Evolutionary conservation across 768 basidiomycete genomes (phyloP).

Genomic region (Calocera viscosa): DNA sequence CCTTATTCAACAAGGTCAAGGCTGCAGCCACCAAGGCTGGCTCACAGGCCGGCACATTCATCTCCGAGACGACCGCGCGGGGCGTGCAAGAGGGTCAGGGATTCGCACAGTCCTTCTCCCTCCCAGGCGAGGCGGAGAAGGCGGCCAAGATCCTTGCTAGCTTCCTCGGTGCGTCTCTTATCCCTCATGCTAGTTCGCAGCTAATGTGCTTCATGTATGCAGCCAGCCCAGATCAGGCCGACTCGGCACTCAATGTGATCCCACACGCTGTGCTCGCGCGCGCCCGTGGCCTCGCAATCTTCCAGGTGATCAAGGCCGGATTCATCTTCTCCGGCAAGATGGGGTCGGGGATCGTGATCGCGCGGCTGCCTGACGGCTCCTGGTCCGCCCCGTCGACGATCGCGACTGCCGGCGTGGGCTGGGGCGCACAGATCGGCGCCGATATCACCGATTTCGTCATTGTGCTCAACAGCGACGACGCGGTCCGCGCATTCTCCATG

Average conservation of each 20-base stretch:
- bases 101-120: conserved; percentile 71
- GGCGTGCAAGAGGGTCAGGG: conserved; percentile 63
- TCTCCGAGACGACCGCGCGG: conserved; percentile 51
- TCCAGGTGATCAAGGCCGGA: conserved; percentile 78
- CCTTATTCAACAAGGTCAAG: conserved; percentile 66
- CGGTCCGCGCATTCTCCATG: conserved; percentile 85
- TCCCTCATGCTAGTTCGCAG: conserved; percentile 6
- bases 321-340: conserved; percentile 94
- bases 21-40: conserved; percentile 71
- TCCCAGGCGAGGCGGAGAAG: conserved; percentile 89
- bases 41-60: conserved; percentile 64
- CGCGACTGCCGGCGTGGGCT: conserved; percentile 86
- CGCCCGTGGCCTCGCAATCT: conserved; percentile 87
- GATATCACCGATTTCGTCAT: conserved; percentile 94
- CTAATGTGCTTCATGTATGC: not conserved
- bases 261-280: conserved; percentile 83
- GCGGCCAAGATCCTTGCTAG: conserved; percentile 81
- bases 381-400: conserved; percentile 98
- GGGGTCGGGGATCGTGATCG: conserved; percentile 85
- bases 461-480: conserved; percentile 92
- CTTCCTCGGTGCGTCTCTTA: conserved; percentile 59
- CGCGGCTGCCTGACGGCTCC: conserved; percentile 83
- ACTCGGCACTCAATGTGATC: conserved; percentile 85
- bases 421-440: conserved; percentile 92
- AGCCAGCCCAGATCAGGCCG: conserved; percentile 80